Percentiles rank a stretch among this genome's conserved stretches.
Conservation (phyloP, 169 alveolate genomes). For the Plasmodium coatneyi region DNA sequence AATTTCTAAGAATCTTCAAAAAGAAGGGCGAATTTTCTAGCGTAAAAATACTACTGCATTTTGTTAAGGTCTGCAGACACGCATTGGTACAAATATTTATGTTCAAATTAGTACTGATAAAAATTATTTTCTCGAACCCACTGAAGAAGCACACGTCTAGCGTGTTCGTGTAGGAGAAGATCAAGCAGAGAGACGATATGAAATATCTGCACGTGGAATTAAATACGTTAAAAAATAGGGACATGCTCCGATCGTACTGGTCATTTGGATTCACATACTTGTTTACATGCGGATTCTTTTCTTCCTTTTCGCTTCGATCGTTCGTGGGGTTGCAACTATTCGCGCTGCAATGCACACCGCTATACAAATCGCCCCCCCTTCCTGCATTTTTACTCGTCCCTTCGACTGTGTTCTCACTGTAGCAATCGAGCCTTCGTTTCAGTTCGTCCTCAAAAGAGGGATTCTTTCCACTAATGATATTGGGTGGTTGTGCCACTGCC, state of each 20-base stretch:
- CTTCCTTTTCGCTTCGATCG: neutral
- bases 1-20: conserved; percentile 63
- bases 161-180: conserved; percentile 67
- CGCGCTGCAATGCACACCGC: neutral
- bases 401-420: neutral
- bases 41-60: conserved; percentile 75
- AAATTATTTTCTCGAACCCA: conserved; percentile 67
- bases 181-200: conserved; percentile 58
- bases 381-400: neutral
- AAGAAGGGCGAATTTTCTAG: conserved; percentile 71
- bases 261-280: neutral
- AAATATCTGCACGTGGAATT: conserved; percentile 73
- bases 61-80: conserved; percentile 59
- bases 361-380: neutral
- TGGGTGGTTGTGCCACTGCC: neutral
- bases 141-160: conserved; percentile 61
- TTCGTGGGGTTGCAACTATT: neutral
- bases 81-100: conserved; percentile 68
- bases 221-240: conserved; percentile 43
- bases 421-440: conserved; percentile 7
- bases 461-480: neutral
- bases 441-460: conserved; percentile 13
- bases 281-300: neutral
- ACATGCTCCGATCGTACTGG: neutral
- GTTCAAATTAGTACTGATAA: conserved; percentile 55